phyloP scores from a whole-genome alignment of 2,329 filamentous ascomycete genomes.

The Hypomyces rosellus region DNA sequence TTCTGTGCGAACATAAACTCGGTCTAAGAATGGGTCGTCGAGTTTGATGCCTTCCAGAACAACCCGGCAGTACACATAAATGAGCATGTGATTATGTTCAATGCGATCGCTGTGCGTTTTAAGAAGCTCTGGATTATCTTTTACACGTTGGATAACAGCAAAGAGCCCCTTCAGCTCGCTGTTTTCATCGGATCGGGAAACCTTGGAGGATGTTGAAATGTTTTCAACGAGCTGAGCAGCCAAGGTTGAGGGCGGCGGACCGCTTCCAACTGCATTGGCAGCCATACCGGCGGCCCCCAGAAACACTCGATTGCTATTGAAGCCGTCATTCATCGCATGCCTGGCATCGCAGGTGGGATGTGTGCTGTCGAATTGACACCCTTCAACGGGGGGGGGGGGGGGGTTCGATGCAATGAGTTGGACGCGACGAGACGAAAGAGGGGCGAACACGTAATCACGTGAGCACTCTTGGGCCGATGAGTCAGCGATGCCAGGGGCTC shows the following conservation, averaged over 20 bases:
- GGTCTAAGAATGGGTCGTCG: conserved; percentile 62
- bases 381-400: too few species aligned
- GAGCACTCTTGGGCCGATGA: conserved; percentile 1
- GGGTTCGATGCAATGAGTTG: background rate
- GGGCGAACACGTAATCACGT: conserved; percentile 18
- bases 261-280: conserved; percentile 15
- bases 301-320: conserved; percentile 15
- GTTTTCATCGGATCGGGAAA: conserved; percentile 58
- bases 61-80: conserved; percentile 76
- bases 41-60: conserved; percentile 64
- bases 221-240: conserved; percentile 83
- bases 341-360: conserved; percentile 18
- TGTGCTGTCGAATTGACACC: background rate
- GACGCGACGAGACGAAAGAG: conserved; percentile 15
- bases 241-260: conserved; percentile 68
- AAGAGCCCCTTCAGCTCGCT: conserved; percentile 70
- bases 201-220: conserved; percentile 59
- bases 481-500: background rate
- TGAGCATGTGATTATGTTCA: conserved; percentile 75
- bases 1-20: conserved; percentile 49
- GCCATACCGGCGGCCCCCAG: conserved; percentile 13
- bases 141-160: conserved; percentile 47
- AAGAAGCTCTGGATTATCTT: conserved; percentile 46
- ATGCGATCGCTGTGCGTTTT: conserved; percentile 59
- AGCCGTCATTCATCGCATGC: conserved; percentile 23